Evolutionary conservation across 495 filamentous ascomycete species (phyloP).

Genomic region (Neurospora intermedia): DNA sequence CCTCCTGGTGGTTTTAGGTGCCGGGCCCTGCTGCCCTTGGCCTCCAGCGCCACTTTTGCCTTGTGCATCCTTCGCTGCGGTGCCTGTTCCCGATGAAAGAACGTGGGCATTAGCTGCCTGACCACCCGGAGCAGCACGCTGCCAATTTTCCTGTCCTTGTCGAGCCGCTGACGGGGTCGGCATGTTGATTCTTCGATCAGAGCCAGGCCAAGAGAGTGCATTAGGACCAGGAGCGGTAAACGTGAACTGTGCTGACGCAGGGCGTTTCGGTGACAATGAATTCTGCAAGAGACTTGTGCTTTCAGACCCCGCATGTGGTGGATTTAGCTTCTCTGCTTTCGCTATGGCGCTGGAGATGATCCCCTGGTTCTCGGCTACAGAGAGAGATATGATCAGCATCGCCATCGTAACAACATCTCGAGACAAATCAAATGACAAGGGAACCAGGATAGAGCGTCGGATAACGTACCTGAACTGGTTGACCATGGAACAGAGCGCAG

Average conservation of each 20-base stretch:
- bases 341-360: slow-evolving; percentile 88
- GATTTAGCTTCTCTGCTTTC: slow-evolving; percentile 63
- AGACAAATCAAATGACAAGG: background rate
- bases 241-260: slow-evolving; percentile 74
- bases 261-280: slow-evolving; percentile 45
- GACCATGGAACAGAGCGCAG: slow-evolving; percentile 33
- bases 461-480: slow-evolving; percentile 31
- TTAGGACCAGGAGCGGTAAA: slow-evolving; percentile 56
- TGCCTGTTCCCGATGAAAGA: background rate
- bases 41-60: background rate
- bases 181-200: slow-evolving; percentile 32
- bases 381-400: background rate
- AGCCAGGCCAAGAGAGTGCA: slow-evolving; percentile 40
- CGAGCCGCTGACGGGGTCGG: background rate
- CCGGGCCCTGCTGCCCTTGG: slow-evolving; percentile 3
- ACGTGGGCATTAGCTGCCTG: slow-evolving; percentile 4
- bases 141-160: slow-evolving; percentile 10
- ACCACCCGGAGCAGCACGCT: slow-evolving; percentile 1
- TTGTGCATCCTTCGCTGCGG: slow-evolving; percentile 4
- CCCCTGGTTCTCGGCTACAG: slow-evolving; percentile 46
- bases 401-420: background rate
- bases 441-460: background rate
- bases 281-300: slow-evolving; percentile 70
- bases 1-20: slow-evolving; percentile 11
- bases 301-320: slow-evolving; percentile 46